phyloP scores from a whole-genome alignment of 1,284 basidiomycete species.

The Boletus austroedulis region DNA sequence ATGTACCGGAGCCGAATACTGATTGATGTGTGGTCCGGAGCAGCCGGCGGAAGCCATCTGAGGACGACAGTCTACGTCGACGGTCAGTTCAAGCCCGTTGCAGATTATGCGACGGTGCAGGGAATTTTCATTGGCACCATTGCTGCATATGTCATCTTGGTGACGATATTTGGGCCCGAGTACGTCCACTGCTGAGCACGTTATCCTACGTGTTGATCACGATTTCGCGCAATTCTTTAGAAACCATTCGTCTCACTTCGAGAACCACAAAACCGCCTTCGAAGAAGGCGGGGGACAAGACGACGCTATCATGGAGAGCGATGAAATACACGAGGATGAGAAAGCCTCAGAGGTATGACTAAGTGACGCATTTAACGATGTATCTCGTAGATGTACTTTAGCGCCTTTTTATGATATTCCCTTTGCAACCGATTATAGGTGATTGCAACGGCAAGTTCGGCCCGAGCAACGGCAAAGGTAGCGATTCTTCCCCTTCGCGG shows the following conservation, averaged over 20 bases:
- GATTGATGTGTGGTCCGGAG: neutral
- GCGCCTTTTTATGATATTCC: neutral
- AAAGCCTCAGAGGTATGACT: slow-evolving; percentile 19
- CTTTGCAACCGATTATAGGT: too few relatives aligned
- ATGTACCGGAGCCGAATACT: neutral
- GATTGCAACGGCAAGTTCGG: too few relatives aligned
- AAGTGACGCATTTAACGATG: neutral
- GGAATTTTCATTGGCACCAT: slow-evolving; percentile 83
- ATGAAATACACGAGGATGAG: slow-evolving; percentile 13
- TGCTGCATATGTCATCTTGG: slow-evolving; percentile 65
- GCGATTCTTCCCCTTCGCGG: too few relatives aligned
- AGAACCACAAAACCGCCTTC: slow-evolving; percentile 77
- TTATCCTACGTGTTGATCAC: neutral
- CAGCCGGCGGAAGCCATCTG: slow-evolving; percentile 59
- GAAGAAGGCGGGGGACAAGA: slow-evolving; percentile 68
- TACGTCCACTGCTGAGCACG: slow-evolving; percentile 40
- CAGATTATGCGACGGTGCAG: slow-evolving; percentile 84
- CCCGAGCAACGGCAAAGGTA: too few relatives aligned
- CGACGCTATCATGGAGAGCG: slow-evolving; percentile 34
- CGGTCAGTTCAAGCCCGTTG: slow-evolving; percentile 47
- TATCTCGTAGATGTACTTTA: neutral
- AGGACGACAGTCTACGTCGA: slow-evolving; percentile 50
- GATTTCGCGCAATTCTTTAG: slow-evolving; percentile 34
- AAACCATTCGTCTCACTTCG: slow-evolving; percentile 80
- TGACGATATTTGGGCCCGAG: slow-evolving; percentile 75